phyloP scores from a whole-genome alignment of 1,284 basidiomycete genomes.

The Apiotrichum mycotoxinovorans region DNA sequence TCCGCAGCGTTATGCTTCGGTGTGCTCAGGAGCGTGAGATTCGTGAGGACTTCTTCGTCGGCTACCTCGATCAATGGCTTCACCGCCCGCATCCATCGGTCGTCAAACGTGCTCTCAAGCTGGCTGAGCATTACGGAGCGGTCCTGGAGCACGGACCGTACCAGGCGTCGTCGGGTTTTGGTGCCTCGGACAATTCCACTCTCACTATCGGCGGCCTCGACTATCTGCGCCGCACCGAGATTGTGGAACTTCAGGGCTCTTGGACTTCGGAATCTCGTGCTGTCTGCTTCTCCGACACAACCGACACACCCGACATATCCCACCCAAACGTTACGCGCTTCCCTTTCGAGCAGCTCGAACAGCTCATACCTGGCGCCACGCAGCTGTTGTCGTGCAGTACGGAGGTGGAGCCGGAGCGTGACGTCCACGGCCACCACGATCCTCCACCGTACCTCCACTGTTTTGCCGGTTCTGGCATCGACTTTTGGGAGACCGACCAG shows the following conservation, averaged over 20 bases:
- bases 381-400: no score
- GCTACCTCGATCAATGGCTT: slow-evolving; percentile 8
- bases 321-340: neutral
- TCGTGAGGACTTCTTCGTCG: slow-evolving; percentile 11
- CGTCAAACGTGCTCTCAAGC: slow-evolving; percentile 8
- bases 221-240: slow-evolving; percentile 12
- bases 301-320: neutral
- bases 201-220: slow-evolving; percentile 10
- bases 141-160: slow-evolving; percentile 9
- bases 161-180: neutral
- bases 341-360: slow-evolving; percentile 1
- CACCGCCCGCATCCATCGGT: slow-evolving; percentile 8
- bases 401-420: no score
- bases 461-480: neutral
- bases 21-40: slow-evolving; percentile 6
- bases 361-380: neutral
- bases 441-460: no score
- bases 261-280: slow-evolving; percentile 7
- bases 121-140: slow-evolving; percentile 12
- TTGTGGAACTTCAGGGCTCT: slow-evolving; percentile 10
- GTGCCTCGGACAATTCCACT: no score
- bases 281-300: no score
- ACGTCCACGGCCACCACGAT: no score
- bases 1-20: slow-evolving; percentile 5
- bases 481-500: slow-evolving; percentile 7